Conservation (phyloP, 306 rosid genomes). For the Vigna unguiculata region DNA sequence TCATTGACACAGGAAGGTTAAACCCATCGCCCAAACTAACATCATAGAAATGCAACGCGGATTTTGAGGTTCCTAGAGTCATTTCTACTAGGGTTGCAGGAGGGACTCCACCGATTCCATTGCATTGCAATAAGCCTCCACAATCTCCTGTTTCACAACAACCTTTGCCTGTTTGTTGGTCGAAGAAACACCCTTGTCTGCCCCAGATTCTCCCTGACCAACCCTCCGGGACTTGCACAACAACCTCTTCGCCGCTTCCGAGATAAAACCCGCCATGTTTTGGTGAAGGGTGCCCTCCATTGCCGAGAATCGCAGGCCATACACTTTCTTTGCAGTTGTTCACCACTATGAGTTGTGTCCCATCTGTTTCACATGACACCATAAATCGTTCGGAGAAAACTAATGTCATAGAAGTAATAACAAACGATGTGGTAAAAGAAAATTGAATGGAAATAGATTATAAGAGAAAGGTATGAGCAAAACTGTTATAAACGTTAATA, state of each 20-base stretch:
- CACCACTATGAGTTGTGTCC: conserved; percentile 57
- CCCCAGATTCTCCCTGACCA: conserved; percentile 92
- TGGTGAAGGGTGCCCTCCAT: conserved; percentile 55
- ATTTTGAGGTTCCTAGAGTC: conserved; percentile 66
- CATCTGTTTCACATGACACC: conserved; percentile 50
- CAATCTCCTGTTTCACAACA: conserved; percentile 75
- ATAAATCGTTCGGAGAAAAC: no score
- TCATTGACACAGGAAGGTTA: conserved; percentile 66
- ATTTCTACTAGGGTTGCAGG: conserved; percentile 75
- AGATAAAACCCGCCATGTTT: conserved; percentile 70
- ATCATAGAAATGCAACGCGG: conserved; percentile 67
- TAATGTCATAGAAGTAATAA: no score
- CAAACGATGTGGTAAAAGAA: no score
- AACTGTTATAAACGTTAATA: background rate
- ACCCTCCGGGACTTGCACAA: conserved; percentile 50
- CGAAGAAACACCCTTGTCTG: conserved; percentile 74
- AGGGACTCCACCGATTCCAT: conserved; percentile 65
- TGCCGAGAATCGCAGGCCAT: conserved; percentile 79
- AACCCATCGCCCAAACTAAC: conserved; percentile 84
- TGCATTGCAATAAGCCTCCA: conserved; percentile 62
- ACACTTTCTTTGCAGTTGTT: conserved; percentile 78
- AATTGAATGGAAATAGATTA: no score
- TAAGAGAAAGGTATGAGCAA: no score
- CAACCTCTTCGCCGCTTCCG: conserved; percentile 57
- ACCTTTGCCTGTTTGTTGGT: conserved; percentile 54